Conservation (phyloP, 345 rosid species). For the Dipteronia dyeriana region DNA sequence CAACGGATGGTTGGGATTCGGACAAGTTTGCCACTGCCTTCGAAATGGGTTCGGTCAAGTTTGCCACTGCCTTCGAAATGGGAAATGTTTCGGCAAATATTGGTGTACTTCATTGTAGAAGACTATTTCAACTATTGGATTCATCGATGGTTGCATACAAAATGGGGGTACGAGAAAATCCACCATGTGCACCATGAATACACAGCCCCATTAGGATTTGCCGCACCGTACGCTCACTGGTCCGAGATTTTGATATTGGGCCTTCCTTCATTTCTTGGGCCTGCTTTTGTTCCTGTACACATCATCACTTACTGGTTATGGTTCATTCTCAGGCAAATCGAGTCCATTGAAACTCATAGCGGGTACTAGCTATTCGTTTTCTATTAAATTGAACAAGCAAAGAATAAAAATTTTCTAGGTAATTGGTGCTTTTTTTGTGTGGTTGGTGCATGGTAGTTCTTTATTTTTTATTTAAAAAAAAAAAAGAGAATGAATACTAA, state of each 20-base stretch:
- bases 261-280: conserved; percentile 83
- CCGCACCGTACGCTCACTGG: conserved; percentile 89
- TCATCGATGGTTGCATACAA: conserved; percentile 65
- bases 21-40: conserved; percentile 71
- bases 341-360: conserved; percentile 88
- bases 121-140: conserved; percentile 84
- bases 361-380: conserved; percentile 43
- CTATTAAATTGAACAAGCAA: too few relatives aligned
- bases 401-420: too few relatives aligned
- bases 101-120: conserved; percentile 70
- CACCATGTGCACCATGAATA: conserved; percentile 84
- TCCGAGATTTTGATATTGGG: conserved; percentile 76
- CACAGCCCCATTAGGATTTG: conserved; percentile 70
- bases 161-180: conserved; percentile 82
- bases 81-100: conserved; percentile 64
- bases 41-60: conserved; percentile 60
- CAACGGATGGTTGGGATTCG: conserved; percentile 65
- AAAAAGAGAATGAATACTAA: too few relatives aligned
- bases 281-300: conserved; percentile 89
- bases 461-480: too few relatives aligned
- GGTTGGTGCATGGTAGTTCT: too few relatives aligned
- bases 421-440: too few relatives aligned
- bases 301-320: conserved; percentile 82
- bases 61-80: conserved; percentile 70
- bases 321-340: conserved; percentile 82